Evolutionary conservation across 1,284 basidiomycete genomes (phyloP).

Genomic region (Caloboletus firmus): DNA sequence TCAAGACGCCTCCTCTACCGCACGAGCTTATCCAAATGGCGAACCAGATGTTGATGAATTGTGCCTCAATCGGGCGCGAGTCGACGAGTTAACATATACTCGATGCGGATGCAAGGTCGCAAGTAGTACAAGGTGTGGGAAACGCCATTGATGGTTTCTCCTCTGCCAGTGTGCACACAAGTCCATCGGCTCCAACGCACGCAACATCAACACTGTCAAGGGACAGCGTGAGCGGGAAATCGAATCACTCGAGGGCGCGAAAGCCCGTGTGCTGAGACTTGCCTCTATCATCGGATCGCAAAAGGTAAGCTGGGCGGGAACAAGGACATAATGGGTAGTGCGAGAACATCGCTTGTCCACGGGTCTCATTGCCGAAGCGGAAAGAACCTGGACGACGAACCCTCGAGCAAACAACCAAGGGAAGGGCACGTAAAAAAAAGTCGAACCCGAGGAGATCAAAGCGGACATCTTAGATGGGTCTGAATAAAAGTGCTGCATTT

Average conservation of each 20-base stretch:
- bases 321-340: constrained; percentile 1
- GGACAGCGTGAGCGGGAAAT: constrained; percentile 9
- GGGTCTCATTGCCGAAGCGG: neutral
- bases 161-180: neutral
- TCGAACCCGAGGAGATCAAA: constrained; percentile 8
- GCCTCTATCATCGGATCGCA: constrained; percentile 9
- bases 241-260: constrained; percentile 8
- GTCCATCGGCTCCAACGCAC: constrained; percentile 3
- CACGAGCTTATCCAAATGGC: too few species aligned
- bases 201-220: constrained; percentile 12
- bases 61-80: too few species aligned
- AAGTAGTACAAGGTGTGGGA: constrained; percentile 14
- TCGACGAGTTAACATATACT: constrained; percentile 1
- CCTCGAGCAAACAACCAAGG: constrained; percentile 3
- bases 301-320: constrained; percentile 1
- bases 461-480: constrained; percentile 9
- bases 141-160: too few species aligned
- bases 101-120: constrained; percentile 14
- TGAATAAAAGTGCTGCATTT: neutral
- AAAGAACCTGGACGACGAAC: constrained; percentile 8
- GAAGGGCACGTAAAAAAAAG: constrained; percentile 5
- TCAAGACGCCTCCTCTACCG: too few species aligned
- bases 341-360: constrained; percentile 11
- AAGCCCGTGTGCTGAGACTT: constrained; percentile 2
- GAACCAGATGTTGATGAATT: too few species aligned